These are phyloP conservation scores for Mimosa bimucronata DNA, from an alignment of 306 rosid species.

Conservation along the genomic window DNA sequence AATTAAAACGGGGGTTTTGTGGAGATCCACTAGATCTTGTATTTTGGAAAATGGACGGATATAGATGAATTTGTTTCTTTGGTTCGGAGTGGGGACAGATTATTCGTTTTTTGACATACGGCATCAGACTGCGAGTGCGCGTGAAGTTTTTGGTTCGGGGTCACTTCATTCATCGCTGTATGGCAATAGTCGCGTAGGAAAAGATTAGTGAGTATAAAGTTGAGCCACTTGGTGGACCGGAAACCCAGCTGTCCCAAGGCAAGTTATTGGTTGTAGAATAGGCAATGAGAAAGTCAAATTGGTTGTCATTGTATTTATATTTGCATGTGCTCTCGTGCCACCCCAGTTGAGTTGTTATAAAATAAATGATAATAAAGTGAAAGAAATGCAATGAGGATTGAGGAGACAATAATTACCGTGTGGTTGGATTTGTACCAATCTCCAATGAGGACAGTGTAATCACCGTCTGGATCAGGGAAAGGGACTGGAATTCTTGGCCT, in stretches of 20 bases:
- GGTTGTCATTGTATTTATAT: neutral
- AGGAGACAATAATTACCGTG: slow-evolving; percentile 56
- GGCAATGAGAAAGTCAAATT: neutral
- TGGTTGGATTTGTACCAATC: slow-evolving; percentile 93
- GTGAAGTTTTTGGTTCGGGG: no score
- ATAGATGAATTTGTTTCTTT: neutral
- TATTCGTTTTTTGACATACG: neutral
- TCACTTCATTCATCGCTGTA: neutral
- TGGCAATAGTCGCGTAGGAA: neutral
- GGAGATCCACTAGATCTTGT: neutral
- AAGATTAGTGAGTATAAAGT: neutral
- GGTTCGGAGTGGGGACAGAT: neutral
- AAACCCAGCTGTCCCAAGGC: neutral
- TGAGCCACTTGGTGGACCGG: slow-evolving; percentile 3
- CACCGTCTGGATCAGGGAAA: slow-evolving; percentile 85
- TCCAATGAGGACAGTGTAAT: slow-evolving; percentile 87
- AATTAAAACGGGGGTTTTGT: neutral
- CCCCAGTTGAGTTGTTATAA: neutral
- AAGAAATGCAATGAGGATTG: neutral
- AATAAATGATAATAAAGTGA: neutral
- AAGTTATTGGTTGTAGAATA: neutral
- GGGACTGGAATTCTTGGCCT: slow-evolving; percentile 95
- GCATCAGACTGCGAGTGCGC: neutral
- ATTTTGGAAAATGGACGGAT: neutral
- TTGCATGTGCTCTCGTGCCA: neutral